A percentile compares a stretch with the other conserved stretches of the same genome.
Conservation (phyloP, 192 early-diverging fungal species). For the Coemansia sp. region DNA sequence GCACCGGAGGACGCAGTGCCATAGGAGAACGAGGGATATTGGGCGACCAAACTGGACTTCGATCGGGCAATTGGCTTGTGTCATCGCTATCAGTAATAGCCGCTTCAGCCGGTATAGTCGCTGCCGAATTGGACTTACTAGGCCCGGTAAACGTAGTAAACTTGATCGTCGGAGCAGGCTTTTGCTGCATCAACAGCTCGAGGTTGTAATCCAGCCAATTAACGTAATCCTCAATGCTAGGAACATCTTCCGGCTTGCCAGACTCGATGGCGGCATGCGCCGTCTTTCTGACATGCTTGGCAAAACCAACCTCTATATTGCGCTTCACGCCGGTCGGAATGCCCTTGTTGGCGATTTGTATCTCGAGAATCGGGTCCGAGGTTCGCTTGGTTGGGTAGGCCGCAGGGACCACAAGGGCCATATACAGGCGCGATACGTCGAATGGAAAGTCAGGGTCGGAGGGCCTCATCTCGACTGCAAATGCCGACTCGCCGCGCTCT, state of each 20-base stretch:
- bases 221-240: conserved; percentile 29
- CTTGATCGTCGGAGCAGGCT: conserved; percentile 59
- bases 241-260: conserved; percentile 12
- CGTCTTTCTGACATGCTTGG: conserved; percentile 30
- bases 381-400: conserved; percentile 50
- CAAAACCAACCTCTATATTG: conserved; percentile 42
- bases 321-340: conserved; percentile 44
- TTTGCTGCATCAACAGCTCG: conserved; percentile 60
- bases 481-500: conserved; percentile 32
- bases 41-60: neutral
- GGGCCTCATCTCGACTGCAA: conserved; percentile 48
- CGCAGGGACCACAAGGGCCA: conserved; percentile 61
- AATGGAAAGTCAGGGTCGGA: conserved; percentile 81
- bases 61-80: neutral
- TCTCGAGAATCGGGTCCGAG: conserved; percentile 20
- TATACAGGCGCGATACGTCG: conserved; percentile 61
- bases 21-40: neutral
- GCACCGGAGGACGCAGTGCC: conserved; percentile 24
- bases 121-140: conserved; percentile 4
- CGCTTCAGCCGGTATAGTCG: neutral
- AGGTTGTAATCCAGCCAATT: conserved; percentile 64
- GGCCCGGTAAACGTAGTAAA: conserved; percentile 38
- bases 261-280: conserved; percentile 16
- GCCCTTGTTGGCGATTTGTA: conserved; percentile 44
- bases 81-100: neutral